Percentiles rank a stretch among this genome's conserved stretches.
phyloP scores from a whole-genome alignment of 352 stramenopile species.

The Phytophthora sansomeana region DNA sequence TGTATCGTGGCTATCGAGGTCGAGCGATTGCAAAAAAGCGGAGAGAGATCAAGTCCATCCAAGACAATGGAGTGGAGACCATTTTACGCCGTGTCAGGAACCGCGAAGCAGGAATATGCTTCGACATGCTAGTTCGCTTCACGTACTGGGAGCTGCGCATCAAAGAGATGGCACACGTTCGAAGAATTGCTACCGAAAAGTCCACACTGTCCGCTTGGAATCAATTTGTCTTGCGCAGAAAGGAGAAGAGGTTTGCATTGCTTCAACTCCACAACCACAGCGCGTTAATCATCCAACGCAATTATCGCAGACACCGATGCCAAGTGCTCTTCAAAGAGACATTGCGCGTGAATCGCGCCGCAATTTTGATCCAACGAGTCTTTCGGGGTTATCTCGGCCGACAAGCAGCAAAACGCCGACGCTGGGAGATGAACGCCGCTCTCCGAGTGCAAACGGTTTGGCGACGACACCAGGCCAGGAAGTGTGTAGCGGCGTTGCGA shows the following conservation, averaged over 20 bases:
- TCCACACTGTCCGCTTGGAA: constrained; percentile 30
- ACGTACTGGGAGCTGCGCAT: constrained; percentile 35
- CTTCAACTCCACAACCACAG: constrained; percentile 44
- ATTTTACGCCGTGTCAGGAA: constrained; percentile 50
- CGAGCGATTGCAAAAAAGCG: constrained; percentile 27
- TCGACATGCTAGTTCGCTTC: constrained; percentile 39
- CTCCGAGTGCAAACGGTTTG: constrained; percentile 66
- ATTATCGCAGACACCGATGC: constrained; percentile 65
- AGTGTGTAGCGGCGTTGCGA: constrained; percentile 42
- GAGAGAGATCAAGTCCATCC: constrained; percentile 36
- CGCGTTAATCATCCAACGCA: constrained; percentile 72
- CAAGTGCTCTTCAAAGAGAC: constrained; percentile 53
- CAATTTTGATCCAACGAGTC: constrained; percentile 64
- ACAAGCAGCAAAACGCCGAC: constrained; percentile 41
- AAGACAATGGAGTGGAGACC: constrained; percentile 33
- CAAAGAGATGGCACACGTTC: constrained; percentile 42
- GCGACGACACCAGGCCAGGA: constrained; percentile 52
- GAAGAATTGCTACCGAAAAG: constrained; percentile 14
- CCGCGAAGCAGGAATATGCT: constrained; percentile 35
- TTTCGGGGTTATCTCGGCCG: constrained; percentile 58
- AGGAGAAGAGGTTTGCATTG: constrained; percentile 49
- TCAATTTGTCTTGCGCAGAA: constrained; percentile 30
- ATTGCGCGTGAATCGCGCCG: constrained; percentile 50
- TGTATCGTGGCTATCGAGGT: constrained; percentile 56
- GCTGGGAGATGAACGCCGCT: constrained; percentile 54